Conservation (phyloP, 495 filamentous ascomycete genomes). For the Penicillium nucicola region DNA sequence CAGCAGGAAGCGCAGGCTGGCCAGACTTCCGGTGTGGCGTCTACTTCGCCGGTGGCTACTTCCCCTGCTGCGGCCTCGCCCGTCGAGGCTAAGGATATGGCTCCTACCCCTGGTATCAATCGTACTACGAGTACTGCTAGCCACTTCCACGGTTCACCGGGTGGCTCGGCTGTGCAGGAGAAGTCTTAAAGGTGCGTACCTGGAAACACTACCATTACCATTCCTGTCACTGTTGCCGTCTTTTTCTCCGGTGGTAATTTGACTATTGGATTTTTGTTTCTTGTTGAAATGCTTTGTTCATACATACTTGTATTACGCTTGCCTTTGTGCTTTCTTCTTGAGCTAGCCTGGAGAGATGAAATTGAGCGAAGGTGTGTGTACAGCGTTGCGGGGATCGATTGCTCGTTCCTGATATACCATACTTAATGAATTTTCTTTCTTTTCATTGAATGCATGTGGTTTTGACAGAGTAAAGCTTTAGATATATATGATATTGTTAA, state of each 20-base stretch:
- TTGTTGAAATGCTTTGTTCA: too few relatives aligned
- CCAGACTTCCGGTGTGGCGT: neutral
- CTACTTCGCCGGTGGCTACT: neutral
- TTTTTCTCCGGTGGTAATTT: too few relatives aligned
- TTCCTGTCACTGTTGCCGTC: too few relatives aligned
- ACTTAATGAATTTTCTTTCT: constrained; percentile 5
- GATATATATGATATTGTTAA: too few relatives aligned
- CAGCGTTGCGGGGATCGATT: neutral
- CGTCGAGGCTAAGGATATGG: constrained; percentile 5
- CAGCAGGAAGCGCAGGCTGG: constrained; percentile 13
- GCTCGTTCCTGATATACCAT: constrained; percentile 1
- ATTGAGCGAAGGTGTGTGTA: neutral
- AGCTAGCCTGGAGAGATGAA: too few relatives aligned
- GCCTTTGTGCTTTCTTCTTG: too few relatives aligned
- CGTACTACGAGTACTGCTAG: constrained; percentile 29
- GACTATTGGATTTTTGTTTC: too few relatives aligned
- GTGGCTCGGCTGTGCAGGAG: constrained; percentile 22
- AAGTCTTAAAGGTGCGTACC: constrained; percentile 1
- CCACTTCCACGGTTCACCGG: constrained; percentile 30
- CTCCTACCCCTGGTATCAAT: constrained; percentile 14
- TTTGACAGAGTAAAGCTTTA: too few relatives aligned
- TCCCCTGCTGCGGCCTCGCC: neutral
- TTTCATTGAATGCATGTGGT: too few relatives aligned
- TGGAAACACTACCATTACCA: too few relatives aligned
- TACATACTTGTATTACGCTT: too few relatives aligned